A percentile compares a stretch with the other conserved stretches of the same genome.
Conservation (phyloP, 257 asterid species). For the Plantago ovata region DNA sequence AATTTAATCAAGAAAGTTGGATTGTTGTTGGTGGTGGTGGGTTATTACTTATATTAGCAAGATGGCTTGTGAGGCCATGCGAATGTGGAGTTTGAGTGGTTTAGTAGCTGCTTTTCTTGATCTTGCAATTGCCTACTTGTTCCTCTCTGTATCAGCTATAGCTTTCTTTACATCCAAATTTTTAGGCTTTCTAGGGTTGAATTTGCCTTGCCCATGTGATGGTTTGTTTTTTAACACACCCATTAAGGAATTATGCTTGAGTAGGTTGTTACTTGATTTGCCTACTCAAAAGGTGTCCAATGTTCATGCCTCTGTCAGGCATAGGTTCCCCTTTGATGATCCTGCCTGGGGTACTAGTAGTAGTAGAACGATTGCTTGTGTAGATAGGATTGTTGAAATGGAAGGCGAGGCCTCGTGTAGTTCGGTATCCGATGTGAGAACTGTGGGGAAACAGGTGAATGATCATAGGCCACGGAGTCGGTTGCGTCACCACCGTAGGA, state of each 20-base stretch:
- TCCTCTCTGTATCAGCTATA: slow-evolving; percentile 65
- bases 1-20: slow-evolving; percentile 14
- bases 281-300: slow-evolving; percentile 57
- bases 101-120: slow-evolving; percentile 80
- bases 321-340: slow-evolving; percentile 55
- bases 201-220: slow-evolving; percentile 78
- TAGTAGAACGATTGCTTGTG: slow-evolving; percentile 22
- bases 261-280: slow-evolving; percentile 51
- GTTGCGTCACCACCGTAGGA: slow-evolving; percentile 34
- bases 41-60: slow-evolving; percentile 19
- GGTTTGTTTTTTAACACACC: slow-evolving; percentile 38
- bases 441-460: slow-evolving; percentile 48
- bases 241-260: slow-evolving; percentile 38
- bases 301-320: slow-evolving; percentile 52
- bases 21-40: slow-evolving; percentile 24
- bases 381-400: slow-evolving; percentile 39
- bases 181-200: slow-evolving; percentile 62
- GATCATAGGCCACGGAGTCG: slow-evolving; percentile 46
- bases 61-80: slow-evolving; percentile 63
- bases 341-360: slow-evolving; percentile 21
- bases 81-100: slow-evolving; percentile 68
- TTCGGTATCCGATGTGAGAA: slow-evolving; percentile 47
- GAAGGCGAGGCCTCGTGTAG: slow-evolving; percentile 67
- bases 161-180: slow-evolving; percentile 59
- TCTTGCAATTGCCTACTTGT: slow-evolving; percentile 66